Evolutionary conservation across 257 asterid genomes (phyloP), one percentile per base, ranked within the genome.

Genomic region (Jasminum sambac): DNA sequence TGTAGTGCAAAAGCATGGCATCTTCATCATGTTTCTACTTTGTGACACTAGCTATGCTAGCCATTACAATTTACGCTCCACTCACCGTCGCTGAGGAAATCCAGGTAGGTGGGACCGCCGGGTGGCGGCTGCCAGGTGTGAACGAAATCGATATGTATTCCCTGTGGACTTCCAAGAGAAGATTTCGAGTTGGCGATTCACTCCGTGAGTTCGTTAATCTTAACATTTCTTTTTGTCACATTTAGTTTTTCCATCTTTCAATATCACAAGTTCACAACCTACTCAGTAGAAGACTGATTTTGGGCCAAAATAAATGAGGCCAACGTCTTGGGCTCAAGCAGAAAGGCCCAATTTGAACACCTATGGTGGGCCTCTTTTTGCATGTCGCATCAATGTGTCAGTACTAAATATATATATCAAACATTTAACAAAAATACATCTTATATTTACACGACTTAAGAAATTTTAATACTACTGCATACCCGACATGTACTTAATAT

Each of bases 121-220:
- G 85, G 11, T 83, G 88, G 88, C 78, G 73, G 12, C 74, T 23
- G 17, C 88, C 85, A 5, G 39, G 41, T n/a, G 14, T 13, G 44
- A 78, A 83, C 61, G 64, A 80, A 5, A 75, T 82, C 0, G 78
- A 75, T 16, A 10, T 80, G 26, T 83, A 83, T 39, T 43, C 57
- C 11, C 75, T 69, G 1, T 83, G 88, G 88, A 78, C 82, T 23
- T 40, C 74, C n/a, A n/a, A 64, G 5, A 73, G 48, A 74, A 83
- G 61, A 64, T 77, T 83, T 37, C 81, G 68, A 5, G 74, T 83
- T 2, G 84, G 85, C 9, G 85, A 80, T 76, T 70, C 76, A 39
- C 76, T 83, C 21, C 80, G 85, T 83, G 37, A 76, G 88, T 78
- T 40, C 19, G 19, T 19, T 52, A n/a, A 52, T 17, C 11, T 10